These are phyloP conservation scores for Mrakia gelida DNA, from an alignment of 768 basidiomycete genomes.

Conservation along the genomic window DNA sequence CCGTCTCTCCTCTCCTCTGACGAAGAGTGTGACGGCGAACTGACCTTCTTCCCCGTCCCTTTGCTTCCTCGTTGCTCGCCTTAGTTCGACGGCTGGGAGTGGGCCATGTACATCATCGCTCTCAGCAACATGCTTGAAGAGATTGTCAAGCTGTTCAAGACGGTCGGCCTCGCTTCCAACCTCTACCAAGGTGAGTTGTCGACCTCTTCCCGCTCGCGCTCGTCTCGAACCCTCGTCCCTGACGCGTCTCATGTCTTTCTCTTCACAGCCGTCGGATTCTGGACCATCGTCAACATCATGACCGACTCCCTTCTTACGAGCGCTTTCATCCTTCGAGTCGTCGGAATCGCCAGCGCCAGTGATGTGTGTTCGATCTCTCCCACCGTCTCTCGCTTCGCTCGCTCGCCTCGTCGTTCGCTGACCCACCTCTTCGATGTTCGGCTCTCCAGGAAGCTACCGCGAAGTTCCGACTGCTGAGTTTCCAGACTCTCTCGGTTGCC, in stretches of 20 bases:
- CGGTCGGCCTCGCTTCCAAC: slow-evolving; percentile 63
- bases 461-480: slow-evolving; percentile 57
- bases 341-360: slow-evolving; percentile 50
- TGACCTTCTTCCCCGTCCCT: slow-evolving; percentile 39
- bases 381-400: not conserved
- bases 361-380: slow-evolving; percentile 34
- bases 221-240: not conserved
- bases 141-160: slow-evolving; percentile 58
- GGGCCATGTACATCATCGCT: slow-evolving; percentile 70
- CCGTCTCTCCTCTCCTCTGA: slow-evolving; percentile 49
- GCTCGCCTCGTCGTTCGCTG: not conserved
- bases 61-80: not conserved
- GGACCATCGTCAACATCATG: slow-evolving; percentile 64
- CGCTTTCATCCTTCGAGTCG: slow-evolving; percentile 69
- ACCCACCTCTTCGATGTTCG: not conserved
- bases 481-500: slow-evolving; percentile 82
- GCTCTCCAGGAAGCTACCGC: slow-evolving; percentile 41
- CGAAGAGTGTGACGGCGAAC: too few species aligned
- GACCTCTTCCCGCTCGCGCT: not conserved
- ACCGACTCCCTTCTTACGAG: slow-evolving; percentile 68
- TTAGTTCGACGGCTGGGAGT: slow-evolving; percentile 73
- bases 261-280: slow-evolving; percentile 58
- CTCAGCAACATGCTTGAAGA: slow-evolving; percentile 70
- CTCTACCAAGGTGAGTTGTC: slow-evolving; percentile 44
- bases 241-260: not conserved